These are phyloP conservation scores for Punctularia strigosozonata DNA, from an alignment of 768 basidiomycete genomes.

Conservation along the genomic window DNA sequence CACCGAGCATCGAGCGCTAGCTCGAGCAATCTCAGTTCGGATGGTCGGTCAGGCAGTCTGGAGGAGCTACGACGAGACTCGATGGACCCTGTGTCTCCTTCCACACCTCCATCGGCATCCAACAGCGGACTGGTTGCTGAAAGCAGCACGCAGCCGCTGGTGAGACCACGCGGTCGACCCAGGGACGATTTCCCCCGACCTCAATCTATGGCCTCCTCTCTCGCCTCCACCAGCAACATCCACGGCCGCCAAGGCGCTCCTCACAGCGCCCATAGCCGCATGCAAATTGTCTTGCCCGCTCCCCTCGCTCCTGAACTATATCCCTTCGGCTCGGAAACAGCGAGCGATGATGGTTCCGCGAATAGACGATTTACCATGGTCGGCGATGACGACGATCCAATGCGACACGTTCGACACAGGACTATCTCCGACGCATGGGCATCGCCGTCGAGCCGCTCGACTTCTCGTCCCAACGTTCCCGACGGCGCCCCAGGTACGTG, in stretches of 20 bases:
- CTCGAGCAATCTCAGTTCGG: too few species aligned
- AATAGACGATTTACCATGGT: neutral
- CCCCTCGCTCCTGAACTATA: constrained; percentile 41
- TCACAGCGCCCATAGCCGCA: constrained; percentile 44
- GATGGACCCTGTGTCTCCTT: constrained; percentile 3
- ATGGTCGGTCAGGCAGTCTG: too few species aligned
- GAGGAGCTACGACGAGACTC: too few species aligned
- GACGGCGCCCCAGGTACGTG: too few species aligned
- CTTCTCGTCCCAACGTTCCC: too few species aligned
- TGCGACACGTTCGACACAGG: too few species aligned
- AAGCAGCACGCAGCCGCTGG: too few species aligned
- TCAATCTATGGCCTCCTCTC: constrained; percentile 26
- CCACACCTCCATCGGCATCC: constrained; percentile 6
- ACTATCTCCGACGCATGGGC: too few species aligned
- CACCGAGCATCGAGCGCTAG: too few species aligned
- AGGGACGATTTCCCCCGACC: constrained; percentile 19
- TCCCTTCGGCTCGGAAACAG: constrained; percentile 4
- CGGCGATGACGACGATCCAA: too few species aligned
- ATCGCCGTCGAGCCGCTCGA: too few species aligned
- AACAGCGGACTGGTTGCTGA: too few species aligned
- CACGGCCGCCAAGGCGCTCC: constrained; percentile 40
- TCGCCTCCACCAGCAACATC: constrained; percentile 18
- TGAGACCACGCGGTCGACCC: neutral
- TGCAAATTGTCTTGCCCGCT: constrained; percentile 58
- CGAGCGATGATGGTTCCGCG: neutral